Conservation (phyloP, 2,329 filamentous ascomycete genomes). For the Pseudogymnoascus verrucosus region DNA sequence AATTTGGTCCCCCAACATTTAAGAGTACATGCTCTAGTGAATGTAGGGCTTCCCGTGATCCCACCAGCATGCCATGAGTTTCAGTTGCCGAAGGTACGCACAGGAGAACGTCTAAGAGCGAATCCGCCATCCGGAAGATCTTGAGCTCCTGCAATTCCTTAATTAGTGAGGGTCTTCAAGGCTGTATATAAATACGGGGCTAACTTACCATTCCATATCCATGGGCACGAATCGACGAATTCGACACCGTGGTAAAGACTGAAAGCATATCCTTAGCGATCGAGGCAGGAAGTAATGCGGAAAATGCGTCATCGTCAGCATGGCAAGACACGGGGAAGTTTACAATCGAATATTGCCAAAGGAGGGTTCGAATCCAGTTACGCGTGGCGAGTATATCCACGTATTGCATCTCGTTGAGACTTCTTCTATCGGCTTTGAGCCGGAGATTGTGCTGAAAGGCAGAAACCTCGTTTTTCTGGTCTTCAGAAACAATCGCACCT, state of each 20-base stretch:
- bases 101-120: background rate
- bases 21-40: background rate
- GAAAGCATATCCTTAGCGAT: background rate
- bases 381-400: background rate
- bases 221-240: background rate
- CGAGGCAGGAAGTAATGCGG: background rate
- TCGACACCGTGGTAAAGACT: background rate
- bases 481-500: background rate
- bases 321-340: background rate
- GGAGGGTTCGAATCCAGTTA: background rate
- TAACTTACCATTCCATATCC: background rate
- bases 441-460: background rate
- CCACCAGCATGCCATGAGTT: background rate
- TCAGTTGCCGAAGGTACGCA: background rate
- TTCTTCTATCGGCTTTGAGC: background rate
- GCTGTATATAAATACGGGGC: background rate
- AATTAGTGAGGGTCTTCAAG: background rate
- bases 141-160: background rate
- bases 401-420: background rate
- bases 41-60: background rate
- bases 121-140: background rate
- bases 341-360: background rate
- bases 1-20: background rate
- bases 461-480: background rate
- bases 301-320: background rate